Base-by-base conservation (phyloP, 2,329 filamentous ascomycete genomes). In the Scedosporium apiospermum region DNA sequence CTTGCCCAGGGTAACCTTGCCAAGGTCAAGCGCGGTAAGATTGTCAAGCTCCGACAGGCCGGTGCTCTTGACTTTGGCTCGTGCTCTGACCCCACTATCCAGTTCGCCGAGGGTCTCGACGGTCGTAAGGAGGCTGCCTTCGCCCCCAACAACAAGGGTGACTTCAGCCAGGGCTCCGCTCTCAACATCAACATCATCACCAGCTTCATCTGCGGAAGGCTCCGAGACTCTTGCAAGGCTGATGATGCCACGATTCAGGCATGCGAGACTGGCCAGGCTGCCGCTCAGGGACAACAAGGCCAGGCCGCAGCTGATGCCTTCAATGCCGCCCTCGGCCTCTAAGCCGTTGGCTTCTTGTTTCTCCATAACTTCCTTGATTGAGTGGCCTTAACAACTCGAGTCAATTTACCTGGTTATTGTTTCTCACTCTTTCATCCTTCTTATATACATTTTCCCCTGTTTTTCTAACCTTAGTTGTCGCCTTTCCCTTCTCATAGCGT, bases 161-260 rank as follows among this genome's bases (percentile, higher is more conserved):
- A 77, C 68, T 84, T 83, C 73, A 76, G 74, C 70, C 82, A 83
- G 71, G 80, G 80, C 62, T 81, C 78, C 5, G 80, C 80, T 30
- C 65, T 68, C 53, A 68, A 67, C 63, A 67, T 70, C 62, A 66
- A 66, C 46, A 63, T 80, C 67, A 77, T 82, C 65, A 71, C 78
- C n/a, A 65, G 71, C 58, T 82, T 82, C 67, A 78, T 80, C 68
- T 80, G 77, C 69, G 67, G 71, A 44, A 76, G 76, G 63, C 69
- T 80, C 21, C 63, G 67, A 38, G 73, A 68, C 55, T 62, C 61
- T 53, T 69, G 67, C 65, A 66, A 66, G 65, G 68, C 68, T 16
- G 44, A 62, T 58, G 61, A 63, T 1, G 65, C 65, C 1, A 63
- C 65, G 3, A 60, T 63, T 5, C 63, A 63, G 7, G 65, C 64